A percentile compares a stretch with the other conserved stretches of the same genome.
Evolutionary conservation across 2,329 filamentous ascomycete species (phyloP).

Genomic region (Diaporthe citriasiana): DNA sequence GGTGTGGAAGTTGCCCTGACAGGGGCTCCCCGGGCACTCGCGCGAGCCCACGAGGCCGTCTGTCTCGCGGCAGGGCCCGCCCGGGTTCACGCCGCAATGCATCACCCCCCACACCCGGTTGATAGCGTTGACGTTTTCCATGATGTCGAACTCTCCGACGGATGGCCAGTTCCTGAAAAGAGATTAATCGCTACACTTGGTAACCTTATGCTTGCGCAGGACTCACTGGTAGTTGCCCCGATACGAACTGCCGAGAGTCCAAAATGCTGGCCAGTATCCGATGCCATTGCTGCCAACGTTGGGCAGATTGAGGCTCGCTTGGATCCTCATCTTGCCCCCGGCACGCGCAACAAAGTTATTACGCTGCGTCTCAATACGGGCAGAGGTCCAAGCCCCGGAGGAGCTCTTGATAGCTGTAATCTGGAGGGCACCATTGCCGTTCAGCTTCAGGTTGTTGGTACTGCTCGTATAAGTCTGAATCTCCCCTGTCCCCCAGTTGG

Average conservation of each 20-base stretch:
- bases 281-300: conserved; percentile 48
- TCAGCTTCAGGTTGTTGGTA: conserved; percentile 57
- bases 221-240: conserved; percentile 52
- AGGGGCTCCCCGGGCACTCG: conserved; percentile 18
- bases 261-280: conserved; percentile 69
- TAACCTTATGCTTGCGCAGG: background rate
- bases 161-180: conserved; percentile 56
- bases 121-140: conserved; percentile 65
- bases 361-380: conserved; percentile 65
- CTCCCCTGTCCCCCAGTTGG: conserved; percentile 65
- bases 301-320: conserved; percentile 49
- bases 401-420: conserved; percentile 51
- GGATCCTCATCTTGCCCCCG: conserved; percentile 60
- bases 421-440: conserved; percentile 53
- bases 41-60: conserved; percentile 23
- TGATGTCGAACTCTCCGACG: conserved; percentile 67
- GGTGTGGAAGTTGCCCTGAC: conserved; percentile 30
- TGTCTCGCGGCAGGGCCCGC: conserved; percentile 57
- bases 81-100: conserved; percentile 62
- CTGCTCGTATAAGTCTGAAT: conserved; percentile 60
- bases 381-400: conserved; percentile 63
- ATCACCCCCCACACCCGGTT: conserved; percentile 59
- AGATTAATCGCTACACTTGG: background rate
- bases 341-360: conserved; percentile 44
- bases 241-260: conserved; percentile 64